Conservation (phyloP, 257 asterid species). For the Penstemon newberryi region DNA sequence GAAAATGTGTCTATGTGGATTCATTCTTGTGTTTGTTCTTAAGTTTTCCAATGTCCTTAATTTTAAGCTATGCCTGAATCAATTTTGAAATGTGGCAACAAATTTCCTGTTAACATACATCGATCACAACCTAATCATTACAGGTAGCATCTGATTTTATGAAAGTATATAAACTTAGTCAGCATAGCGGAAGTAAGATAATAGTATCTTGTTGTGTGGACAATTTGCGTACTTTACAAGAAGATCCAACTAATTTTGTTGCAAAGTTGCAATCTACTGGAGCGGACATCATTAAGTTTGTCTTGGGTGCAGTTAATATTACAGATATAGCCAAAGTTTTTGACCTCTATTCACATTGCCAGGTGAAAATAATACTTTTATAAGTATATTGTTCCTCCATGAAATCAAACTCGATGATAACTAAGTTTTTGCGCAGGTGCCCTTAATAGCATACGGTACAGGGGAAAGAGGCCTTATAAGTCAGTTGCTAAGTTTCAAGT, state of each 20-base stretch:
- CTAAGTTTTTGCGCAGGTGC: constrained; percentile 41
- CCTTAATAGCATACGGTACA: constrained; percentile 52
- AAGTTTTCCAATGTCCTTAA: too few species aligned
- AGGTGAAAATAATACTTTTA: constrained; percentile 31
- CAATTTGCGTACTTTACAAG: constrained; percentile 33
- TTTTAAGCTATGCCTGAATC: too few species aligned
- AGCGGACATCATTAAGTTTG: constrained; percentile 59
- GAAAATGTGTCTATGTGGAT: too few species aligned
- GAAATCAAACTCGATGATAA: too few species aligned
- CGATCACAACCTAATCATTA: neutral
- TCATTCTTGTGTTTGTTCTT: neutral
- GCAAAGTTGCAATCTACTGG: constrained; percentile 46
- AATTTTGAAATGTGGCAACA: too few species aligned
- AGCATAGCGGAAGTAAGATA: constrained; percentile 39
- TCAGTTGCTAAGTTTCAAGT: constrained; percentile 54
- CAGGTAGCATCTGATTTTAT: constrained; percentile 50
- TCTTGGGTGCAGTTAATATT: constrained; percentile 45
- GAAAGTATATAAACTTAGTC: constrained; percentile 34
- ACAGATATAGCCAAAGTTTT: constrained; percentile 43
- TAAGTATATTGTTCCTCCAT: neutral
- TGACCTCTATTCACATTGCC: constrained; percentile 52
- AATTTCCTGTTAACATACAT: too few species aligned
- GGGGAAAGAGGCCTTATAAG: constrained; percentile 72
- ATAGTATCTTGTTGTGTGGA: constrained; percentile 53
- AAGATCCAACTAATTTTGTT: constrained; percentile 43